Evolutionary conservation across 2,329 filamentous ascomycete species (phyloP), one percentile per base, ranked within the genome.

Genomic region (Cordyceps farinosa): DNA sequence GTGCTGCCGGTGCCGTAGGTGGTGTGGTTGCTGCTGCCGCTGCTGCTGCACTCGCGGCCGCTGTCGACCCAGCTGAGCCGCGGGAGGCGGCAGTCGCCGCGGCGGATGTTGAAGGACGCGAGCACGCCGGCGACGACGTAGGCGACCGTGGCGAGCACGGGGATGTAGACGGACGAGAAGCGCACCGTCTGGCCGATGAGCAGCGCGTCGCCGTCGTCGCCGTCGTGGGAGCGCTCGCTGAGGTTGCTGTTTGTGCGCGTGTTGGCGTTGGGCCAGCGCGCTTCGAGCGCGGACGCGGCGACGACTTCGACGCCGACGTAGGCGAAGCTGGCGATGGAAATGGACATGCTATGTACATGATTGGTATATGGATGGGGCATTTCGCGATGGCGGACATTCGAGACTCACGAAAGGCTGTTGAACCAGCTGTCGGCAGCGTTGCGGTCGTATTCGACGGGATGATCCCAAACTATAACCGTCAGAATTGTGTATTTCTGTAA

Each of bases 261-360:
- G 45, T 27, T 47, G 34, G 59, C 38, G 52, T 67, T 65, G 5
- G 71, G 68, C 67, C 69, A 70, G 15, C 68, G 66, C 3, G 72
- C 72, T 64, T 75, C 73, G 2, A 75, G 65, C 5, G 73, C 71
- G 11, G 70, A 71, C 0, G 72, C 73, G 2, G 73, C 72, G 1
- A 73, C 69, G 50, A 72, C 69, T 56, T 75, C 73, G 44, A 75
- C 69, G 1, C 73, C 73, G 27, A 75, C 70, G 63, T 72, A 75
- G 27, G 73, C 69, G 53, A 72, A 76, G 3, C 71, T 69, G 30
- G 73, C 71, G 8, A 72, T 71, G 9, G 70, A 72, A 9, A 72
- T 57, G 36, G 65, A 72, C 61, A 73, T 71, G 10, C 70, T 73
- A 22, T 22, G 22, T 22, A 22, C 22, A 22, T 22, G 22, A 22